These are phyloP conservation scores for Hyphopichia burtonii DNA, from an alignment of 1,139 yeast genomes.

Conservation along the genomic window DNA sequence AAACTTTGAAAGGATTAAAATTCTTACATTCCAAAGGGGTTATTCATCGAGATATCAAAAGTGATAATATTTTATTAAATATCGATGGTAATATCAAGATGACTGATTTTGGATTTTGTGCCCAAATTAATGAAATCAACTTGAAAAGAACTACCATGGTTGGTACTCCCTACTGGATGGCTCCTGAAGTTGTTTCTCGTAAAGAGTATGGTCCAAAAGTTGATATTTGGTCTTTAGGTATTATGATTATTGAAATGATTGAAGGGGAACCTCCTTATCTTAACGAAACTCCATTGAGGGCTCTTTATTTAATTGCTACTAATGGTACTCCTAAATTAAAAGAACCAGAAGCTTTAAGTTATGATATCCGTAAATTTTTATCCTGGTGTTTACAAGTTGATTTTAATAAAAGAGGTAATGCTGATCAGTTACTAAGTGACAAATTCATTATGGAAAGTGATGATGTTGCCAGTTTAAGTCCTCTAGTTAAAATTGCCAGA, in stretches of 20 bases:
- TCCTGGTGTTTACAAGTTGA: slow-evolving; percentile 82
- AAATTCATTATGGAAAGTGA: slow-evolving; percentile 74
- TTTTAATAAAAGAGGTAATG: slow-evolving; percentile 79
- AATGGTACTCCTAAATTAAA: slow-evolving; percentile 93
- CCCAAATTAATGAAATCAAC: slow-evolving; percentile 85
- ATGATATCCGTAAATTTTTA: slow-evolving; percentile 65
- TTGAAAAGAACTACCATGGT: slow-evolving; percentile 95
- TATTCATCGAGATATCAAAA: slow-evolving; percentile 93
- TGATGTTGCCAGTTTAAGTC: slow-evolving; percentile 72
- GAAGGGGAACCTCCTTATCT: slow-evolving; percentile 98
- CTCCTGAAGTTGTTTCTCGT: slow-evolving; percentile 93
- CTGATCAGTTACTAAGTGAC: slow-evolving; percentile 70
- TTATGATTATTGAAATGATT: slow-evolving; percentile 97
- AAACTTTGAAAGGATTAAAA: slow-evolving; percentile 79
- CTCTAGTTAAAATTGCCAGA: slow-evolving; percentile 84
- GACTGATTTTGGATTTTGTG: slow-evolving; percentile 92
- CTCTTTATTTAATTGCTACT: slow-evolving; percentile 88
- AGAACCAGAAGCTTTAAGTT: slow-evolving; percentile 80
- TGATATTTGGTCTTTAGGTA: slow-evolving; percentile 96
- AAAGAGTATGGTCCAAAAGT: slow-evolving; percentile 97
- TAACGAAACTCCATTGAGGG: slow-evolving; percentile 91
- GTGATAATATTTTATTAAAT: slow-evolving; percentile 84
- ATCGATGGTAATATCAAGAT: slow-evolving; percentile 86
- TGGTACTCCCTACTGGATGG: slow-evolving; percentile 99
- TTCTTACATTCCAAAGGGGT: slow-evolving; percentile 93